phyloP scores from a whole-genome alignment of 108 stramenopile genomes.

The Stephanodiscus minutulus region DNA sequence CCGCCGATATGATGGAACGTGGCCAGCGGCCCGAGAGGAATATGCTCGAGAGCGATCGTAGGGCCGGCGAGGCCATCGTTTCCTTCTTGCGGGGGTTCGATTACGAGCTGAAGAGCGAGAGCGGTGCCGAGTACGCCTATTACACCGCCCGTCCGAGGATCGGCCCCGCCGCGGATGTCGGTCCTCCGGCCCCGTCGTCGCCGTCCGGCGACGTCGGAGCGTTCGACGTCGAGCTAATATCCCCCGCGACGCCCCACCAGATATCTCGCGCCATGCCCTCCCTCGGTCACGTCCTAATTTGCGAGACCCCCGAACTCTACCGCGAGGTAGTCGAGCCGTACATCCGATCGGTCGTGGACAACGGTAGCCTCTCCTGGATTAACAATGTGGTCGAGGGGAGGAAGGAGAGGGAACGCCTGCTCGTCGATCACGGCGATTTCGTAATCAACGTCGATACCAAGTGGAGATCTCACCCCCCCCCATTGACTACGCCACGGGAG shows the following conservation, averaged over 20 bases:
- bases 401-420: slow-evolving; percentile 69
- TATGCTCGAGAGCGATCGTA: slow-evolving; percentile 21
- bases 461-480: slow-evolving; percentile 67
- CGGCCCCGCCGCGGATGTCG: background rate
- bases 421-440: slow-evolving; percentile 61
- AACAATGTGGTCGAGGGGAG: slow-evolving; percentile 46
- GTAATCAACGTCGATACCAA: slow-evolving; percentile 79
- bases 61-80: slow-evolving; percentile 41
- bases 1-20: slow-evolving; percentile 14
- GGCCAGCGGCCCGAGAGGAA: slow-evolving; percentile 38
- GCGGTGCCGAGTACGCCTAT: slow-evolving; percentile 67
- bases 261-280: slow-evolving; percentile 59
- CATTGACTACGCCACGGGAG: slow-evolving; percentile 39
- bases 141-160: slow-evolving; percentile 38
- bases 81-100: slow-evolving; percentile 46
- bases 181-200: background rate
- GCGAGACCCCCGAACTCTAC: slow-evolving; percentile 62
- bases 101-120: slow-evolving; percentile 53
- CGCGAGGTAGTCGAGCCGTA: slow-evolving; percentile 31
- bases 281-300: slow-evolving; percentile 36
- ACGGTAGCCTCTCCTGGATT: slow-evolving; percentile 58
- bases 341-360: slow-evolving; percentile 52
- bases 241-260: slow-evolving; percentile 50
- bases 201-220: slow-evolving; percentile 14
- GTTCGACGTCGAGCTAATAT: slow-evolving; percentile 61